These are phyloP conservation scores for Calonectria pseudoreteaudii DNA, from an alignment of 2,329 filamentous ascomycete genomes.

Conservation along the genomic window DNA sequence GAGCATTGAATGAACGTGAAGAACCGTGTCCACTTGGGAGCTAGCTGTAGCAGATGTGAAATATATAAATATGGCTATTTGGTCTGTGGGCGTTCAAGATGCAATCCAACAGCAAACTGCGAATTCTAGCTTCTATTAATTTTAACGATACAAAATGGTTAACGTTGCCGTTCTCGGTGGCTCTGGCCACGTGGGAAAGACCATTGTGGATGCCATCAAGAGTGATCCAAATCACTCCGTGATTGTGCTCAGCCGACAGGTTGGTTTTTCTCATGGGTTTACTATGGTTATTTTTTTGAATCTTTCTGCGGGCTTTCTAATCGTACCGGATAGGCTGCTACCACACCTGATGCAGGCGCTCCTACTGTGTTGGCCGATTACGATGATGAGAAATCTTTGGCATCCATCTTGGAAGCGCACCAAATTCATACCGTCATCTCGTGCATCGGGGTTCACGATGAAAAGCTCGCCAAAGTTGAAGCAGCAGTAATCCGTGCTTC, in stretches of 20 bases:
- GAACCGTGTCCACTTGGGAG: background rate
- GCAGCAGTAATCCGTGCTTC: constrained; percentile 11
- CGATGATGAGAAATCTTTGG: background rate
- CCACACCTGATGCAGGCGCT: background rate
- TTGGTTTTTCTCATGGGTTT: background rate
- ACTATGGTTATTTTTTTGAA: too few relatives aligned
- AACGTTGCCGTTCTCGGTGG: constrained; percentile 26
- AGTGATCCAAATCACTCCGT: constrained; percentile 18
- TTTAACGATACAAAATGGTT: constrained; percentile 12
- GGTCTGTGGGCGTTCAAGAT: background rate
- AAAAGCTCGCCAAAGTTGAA: constrained; percentile 10
- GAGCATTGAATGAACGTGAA: too few relatives aligned
- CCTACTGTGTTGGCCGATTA: background rate
- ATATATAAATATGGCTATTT: background rate
- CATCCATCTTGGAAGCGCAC: background rate
- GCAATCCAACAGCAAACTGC: background rate
- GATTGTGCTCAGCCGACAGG: constrained; percentile 23
- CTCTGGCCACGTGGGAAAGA: constrained; percentile 27
- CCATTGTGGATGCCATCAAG: constrained; percentile 18
- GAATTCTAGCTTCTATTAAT: background rate
- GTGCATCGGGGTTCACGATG: constrained; percentile 12
- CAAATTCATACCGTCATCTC: constrained; percentile 12
- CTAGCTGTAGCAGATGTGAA: background rate
- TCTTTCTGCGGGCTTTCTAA: background rate
- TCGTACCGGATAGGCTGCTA: background rate